Percentiles rank a stretch among this genome's conserved stretches.
phyloP scores from a whole-genome alignment of 805 yeast species.

The Hanseniaspora lindneri region DNA sequence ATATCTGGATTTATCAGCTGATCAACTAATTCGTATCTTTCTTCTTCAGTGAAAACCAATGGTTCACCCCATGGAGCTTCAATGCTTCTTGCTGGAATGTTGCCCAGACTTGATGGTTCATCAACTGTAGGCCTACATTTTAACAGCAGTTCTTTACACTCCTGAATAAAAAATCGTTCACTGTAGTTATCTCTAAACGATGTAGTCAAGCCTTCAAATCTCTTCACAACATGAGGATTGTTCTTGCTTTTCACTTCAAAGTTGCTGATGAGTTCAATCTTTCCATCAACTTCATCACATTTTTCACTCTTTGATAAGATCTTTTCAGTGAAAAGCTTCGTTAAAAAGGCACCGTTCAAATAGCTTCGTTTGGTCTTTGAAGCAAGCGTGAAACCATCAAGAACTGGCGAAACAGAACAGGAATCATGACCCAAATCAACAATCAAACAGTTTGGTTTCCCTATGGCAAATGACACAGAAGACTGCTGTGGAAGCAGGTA shows the following conservation, averaged over 20 bases:
- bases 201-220: constrained; percentile 22
- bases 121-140: constrained; percentile 33
- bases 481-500: constrained; percentile 76
- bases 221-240: constrained; percentile 1
- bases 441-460: constrained; percentile 74
- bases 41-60: constrained; percentile 45
- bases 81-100: constrained; percentile 36
- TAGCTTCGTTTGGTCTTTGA: constrained; percentile 60
- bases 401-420: constrained; percentile 65
- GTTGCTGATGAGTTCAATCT: constrained; percentile 24
- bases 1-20: constrained; percentile 53
- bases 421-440: constrained; percentile 79
- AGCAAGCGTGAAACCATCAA: constrained; percentile 66
- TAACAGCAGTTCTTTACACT: constrained; percentile 61
- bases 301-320: constrained; percentile 24
- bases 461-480: constrained; percentile 77
- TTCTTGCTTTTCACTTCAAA: constrained; percentile 26
- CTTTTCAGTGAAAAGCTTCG: constrained; percentile 23
- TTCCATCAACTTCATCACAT: background rate
- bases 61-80: constrained; percentile 71
- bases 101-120: constrained; percentile 22
- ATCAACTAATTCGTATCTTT: constrained; percentile 52
- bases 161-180: constrained; percentile 44
- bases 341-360: constrained; percentile 58
- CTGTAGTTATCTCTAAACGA: constrained; percentile 48